Evolutionary conservation across 768 basidiomycete genomes (phyloP).

Genomic region (Mycena crocata): DNA sequence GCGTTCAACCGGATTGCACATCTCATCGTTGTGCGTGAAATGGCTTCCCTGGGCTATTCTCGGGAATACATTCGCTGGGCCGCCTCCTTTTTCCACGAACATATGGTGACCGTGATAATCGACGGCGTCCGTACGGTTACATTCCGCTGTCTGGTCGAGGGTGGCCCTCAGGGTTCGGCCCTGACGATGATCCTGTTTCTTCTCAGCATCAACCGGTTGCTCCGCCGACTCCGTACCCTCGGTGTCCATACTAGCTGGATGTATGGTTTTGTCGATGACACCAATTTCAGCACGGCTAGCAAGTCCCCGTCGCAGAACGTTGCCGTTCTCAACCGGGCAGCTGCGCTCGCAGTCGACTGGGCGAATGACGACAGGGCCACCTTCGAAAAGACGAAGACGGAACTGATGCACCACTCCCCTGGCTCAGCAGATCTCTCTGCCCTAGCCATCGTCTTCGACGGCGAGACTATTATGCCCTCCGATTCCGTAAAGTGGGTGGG

Average conservation of each 20-base stretch:
- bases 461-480: not conserved
- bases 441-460: not conserved
- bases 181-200: not conserved
- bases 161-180: too few relatives aligned
- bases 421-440: not conserved
- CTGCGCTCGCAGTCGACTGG: not conserved
- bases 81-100: too few relatives aligned
- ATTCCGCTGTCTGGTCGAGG: too few relatives aligned
- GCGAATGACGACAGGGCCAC: not conserved
- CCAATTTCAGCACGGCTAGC: too few relatives aligned
- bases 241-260: not conserved
- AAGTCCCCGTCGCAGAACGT: not conserved
- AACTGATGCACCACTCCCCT: not conserved
- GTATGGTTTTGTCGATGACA: not conserved
- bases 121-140: too few relatives aligned
- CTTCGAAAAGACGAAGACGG: not conserved
- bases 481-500: not conserved
- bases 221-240: not conserved
- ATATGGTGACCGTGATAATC: too few relatives aligned
- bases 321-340: not conserved
- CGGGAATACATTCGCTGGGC: too few relatives aligned
- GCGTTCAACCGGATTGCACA: too few relatives aligned
- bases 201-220: not conserved
- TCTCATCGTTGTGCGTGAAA: too few relatives aligned
- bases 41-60: too few relatives aligned